Evolutionary conservation across 768 basidiomycete genomes (phyloP), one percentile per base, ranked within the genome.

Genomic region (Amanita subjunquillea): DNA sequence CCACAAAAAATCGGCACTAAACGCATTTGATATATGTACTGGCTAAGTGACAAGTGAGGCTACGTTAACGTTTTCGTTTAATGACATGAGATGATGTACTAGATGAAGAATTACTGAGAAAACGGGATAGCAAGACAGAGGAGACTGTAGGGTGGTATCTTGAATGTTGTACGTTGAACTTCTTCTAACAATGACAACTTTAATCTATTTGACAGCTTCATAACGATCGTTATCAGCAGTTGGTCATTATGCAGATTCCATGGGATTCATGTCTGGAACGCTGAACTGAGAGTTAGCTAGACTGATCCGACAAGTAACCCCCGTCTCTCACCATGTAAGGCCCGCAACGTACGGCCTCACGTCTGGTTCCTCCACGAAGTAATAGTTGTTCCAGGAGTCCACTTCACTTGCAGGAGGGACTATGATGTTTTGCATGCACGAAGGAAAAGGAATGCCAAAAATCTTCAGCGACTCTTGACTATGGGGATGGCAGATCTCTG

Each of bases 361-460:
- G 41, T 51, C 41, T 8, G 50, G 50, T 12, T 43, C 27, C 17
- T 51, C 50, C 13, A n/a, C n/a, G 32, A 32, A 43, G 20, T 51
- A 51, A 32, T 51, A 51, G 20, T 12, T 32, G 41, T 51, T 43
- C 50, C 50, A 51, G 13, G 50, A 27, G 34, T 51, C 50, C 17
- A 42, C 41, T 43, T 51, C 40, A 9, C 40, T 51, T 22, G n/a
- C n/a, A 23, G 30, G 29, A n/a, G 50, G 27, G 12, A 43, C 40
- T n/a, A 43, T 43, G 40, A 43, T 30, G 12, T 42, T 51, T 34
- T n/a, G 40, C 12, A 43, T 51, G 27, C 41, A 22, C 15, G 41
- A 40, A 12, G 50, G 50, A 12, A 51, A 37, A 25, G 50, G 50
- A 17, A 51, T 51, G n/a, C 50, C 50, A 15, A 9, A 51, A 36